phyloP scores from a whole-genome alignment of 75 land plant genomes.

The Selaginella tamariscina region DNA sequence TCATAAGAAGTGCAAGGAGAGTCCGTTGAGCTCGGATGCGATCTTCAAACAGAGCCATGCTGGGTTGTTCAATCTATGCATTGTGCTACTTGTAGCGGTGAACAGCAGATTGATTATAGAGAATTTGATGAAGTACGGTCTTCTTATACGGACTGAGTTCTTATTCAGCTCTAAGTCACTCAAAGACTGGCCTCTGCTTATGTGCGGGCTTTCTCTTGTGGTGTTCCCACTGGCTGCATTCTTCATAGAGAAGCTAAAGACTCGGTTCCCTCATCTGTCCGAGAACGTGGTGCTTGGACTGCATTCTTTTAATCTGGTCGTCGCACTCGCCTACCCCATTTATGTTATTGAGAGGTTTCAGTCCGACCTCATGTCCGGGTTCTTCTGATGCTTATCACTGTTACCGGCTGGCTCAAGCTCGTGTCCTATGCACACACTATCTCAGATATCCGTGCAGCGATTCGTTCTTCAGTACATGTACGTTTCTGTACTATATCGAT shows the following conservation, averaged over 20 bases:
- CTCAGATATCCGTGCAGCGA: constrained; percentile 40
- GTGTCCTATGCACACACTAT: constrained; percentile 90
- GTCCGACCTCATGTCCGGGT: constrained; percentile 70
- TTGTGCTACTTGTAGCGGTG: constrained; percentile 78
- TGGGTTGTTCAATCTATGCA: constrained; percentile 81
- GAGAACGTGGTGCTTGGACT: constrained; percentile 40
- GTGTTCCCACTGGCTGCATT: constrained; percentile 51
- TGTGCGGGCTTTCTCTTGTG: constrained; percentile 78
- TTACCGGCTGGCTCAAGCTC: constrained; percentile 81
- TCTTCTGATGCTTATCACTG: constrained; percentile 62
- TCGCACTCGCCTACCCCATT: constrained; percentile 52
- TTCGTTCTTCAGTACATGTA: no score
- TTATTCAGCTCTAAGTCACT: constrained; percentile 75
- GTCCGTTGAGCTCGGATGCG: constrained; percentile 74
- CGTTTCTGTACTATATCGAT: no score
- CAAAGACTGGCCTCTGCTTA: constrained; percentile 85
- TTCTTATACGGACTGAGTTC: constrained; percentile 66
- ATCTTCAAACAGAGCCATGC: constrained; percentile 96
- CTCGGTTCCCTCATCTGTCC: constrained; percentile 11
- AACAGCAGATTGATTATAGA: constrained; percentile 90
- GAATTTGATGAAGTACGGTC: constrained; percentile 87
- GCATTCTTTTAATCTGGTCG: constrained; percentile 39
- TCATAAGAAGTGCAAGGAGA: constrained; percentile 50
- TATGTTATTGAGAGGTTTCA: constrained; percentile 72
- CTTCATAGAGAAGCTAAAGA: constrained; percentile 52